phyloP scores from a whole-genome alignment of 495 filamentous ascomycete species.

The Aspergillus nanangensis region DNA sequence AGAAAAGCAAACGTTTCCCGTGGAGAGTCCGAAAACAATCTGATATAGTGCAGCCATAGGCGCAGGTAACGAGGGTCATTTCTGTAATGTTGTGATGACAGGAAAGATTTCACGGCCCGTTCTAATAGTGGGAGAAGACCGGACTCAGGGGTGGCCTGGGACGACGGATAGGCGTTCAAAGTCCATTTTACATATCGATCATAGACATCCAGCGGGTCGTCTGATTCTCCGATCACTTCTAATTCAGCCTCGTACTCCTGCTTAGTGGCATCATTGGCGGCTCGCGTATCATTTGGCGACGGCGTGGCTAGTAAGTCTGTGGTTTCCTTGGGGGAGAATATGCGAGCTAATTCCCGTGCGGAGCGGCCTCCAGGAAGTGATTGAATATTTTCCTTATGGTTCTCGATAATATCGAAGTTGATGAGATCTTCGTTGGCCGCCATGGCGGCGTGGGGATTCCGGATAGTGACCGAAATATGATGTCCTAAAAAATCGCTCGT shows the following conservation, averaged over 20 bases:
- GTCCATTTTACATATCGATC: constrained; percentile 98
- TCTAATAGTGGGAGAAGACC: constrained; percentile 86
- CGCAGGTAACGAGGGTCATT: constrained; percentile 93
- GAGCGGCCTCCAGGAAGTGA: constrained; percentile 87
- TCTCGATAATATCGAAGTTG: constrained; percentile 93
- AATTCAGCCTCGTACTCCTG: constrained; percentile 86
- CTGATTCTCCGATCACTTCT: constrained; percentile 70
- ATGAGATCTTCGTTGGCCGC: constrained; percentile 58
- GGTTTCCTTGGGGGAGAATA: constrained; percentile 63
- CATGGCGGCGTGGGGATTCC: constrained; percentile 33
- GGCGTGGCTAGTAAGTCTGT: constrained; percentile 42
- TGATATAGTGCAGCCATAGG: constrained; percentile 90
- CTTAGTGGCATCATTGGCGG: constrained; percentile 70
- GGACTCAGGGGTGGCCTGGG: constrained; percentile 85
- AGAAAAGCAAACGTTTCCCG: constrained; percentile 90
- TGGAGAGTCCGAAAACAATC: constrained; percentile 85
- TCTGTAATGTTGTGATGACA: constrained; percentile 79
- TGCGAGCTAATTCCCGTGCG: constrained; percentile 79
- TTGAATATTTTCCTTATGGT: constrained; percentile 96
- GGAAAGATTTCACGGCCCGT: constrained; percentile 84
- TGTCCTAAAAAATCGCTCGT: too few relatives aligned
- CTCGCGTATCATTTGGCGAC: constrained; percentile 66
- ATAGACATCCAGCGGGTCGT: constrained; percentile 93
- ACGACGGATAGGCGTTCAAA: constrained; percentile 87
- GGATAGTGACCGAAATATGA: too few relatives aligned